Percentiles rank a stretch among this genome's conserved stretches.
Conservation (phyloP, 2,329 filamentous ascomycete genomes). For the Epichloe gansuensis region DNA sequence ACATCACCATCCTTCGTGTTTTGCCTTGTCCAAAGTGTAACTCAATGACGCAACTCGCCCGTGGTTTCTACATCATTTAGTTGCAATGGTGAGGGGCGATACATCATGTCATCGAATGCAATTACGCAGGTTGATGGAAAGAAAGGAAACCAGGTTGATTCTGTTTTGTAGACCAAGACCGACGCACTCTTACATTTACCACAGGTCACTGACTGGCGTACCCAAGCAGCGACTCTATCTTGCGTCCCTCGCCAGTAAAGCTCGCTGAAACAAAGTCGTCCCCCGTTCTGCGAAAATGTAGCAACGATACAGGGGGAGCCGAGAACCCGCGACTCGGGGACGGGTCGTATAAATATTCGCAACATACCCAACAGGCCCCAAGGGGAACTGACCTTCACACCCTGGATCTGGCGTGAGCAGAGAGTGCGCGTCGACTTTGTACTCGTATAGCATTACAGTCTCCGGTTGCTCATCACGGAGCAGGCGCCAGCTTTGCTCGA, state of each 20-base stretch:
- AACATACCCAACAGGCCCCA: not conserved
- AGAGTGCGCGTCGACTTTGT: not conserved
- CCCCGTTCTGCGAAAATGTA: not conserved
- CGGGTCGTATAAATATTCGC: not conserved
- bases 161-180: too few species aligned
- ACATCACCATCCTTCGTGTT: too few species aligned
- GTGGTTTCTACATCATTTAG: too few species aligned
- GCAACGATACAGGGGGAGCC: not conserved
- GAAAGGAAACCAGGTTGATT: too few species aligned
- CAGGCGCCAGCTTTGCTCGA: not conserved
- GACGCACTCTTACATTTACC: too few species aligned
- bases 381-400: conserved; percentile 2
- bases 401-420: not conserved
- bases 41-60: too few species aligned
- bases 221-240: conserved; percentile 37
- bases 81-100: too few species aligned
- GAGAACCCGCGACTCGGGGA: not conserved
- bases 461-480: not conserved
- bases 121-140: too few species aligned
- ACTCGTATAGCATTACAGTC: not conserved
- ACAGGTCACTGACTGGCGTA: conserved; percentile 16
- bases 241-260: not conserved
- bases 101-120: too few species aligned
- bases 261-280: conserved; percentile 1
- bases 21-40: too few species aligned